A percentile compares a stretch with the other conserved stretches of the same genome.
phyloP scores from a whole-genome alignment of 2,329 filamentous ascomycete genomes.

The Fusarium torreyae region DNA sequence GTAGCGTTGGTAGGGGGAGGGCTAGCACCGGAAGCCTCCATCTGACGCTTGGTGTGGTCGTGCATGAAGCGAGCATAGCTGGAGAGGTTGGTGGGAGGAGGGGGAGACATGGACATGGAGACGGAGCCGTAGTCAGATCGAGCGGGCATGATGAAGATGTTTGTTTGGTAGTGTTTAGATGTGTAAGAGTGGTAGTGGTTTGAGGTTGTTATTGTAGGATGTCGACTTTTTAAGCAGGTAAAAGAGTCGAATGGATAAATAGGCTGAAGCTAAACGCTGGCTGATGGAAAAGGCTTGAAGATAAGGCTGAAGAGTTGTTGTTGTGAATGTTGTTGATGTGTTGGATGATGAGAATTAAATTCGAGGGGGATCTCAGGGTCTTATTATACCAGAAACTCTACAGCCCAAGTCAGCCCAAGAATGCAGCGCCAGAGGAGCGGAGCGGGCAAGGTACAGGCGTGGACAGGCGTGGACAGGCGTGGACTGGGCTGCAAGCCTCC shows the following conservation, averaged over 20 bases:
- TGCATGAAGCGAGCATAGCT: constrained; percentile 75
- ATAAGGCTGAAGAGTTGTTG: constrained; percentile 25
- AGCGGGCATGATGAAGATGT: constrained; percentile 54
- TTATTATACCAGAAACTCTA: constrained; percentile 45
- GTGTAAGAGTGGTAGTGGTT: neutral
- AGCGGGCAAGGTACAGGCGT: constrained; percentile 24
- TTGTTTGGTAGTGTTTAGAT: constrained; percentile 18
- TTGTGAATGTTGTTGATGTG: constrained; percentile 24
- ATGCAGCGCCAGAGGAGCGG: constrained; percentile 27
- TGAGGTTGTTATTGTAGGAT: neutral
- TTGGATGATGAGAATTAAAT: constrained; percentile 8
- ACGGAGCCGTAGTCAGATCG: constrained; percentile 58
- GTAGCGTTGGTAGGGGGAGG: constrained; percentile 31
- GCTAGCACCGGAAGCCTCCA: constrained; percentile 66
- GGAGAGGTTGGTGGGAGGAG: constrained; percentile 64
- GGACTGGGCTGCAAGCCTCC: constrained; percentile 30
- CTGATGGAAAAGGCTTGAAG: constrained; percentile 7
- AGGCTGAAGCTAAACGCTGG: constrained; percentile 1
- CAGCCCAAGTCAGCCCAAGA: constrained; percentile 4
- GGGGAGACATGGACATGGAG: constrained; percentile 56
- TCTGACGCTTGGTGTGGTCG: constrained; percentile 75
- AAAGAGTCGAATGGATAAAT: constrained; percentile 3
- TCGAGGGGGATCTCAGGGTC: constrained; percentile 34
- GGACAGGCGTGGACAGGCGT: constrained; percentile 2
- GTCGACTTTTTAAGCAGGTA: constrained; percentile 1